Evolutionary conservation across 2,329 filamentous ascomycete genomes (phyloP).

Genomic region (Aureobasidium sp.): DNA sequence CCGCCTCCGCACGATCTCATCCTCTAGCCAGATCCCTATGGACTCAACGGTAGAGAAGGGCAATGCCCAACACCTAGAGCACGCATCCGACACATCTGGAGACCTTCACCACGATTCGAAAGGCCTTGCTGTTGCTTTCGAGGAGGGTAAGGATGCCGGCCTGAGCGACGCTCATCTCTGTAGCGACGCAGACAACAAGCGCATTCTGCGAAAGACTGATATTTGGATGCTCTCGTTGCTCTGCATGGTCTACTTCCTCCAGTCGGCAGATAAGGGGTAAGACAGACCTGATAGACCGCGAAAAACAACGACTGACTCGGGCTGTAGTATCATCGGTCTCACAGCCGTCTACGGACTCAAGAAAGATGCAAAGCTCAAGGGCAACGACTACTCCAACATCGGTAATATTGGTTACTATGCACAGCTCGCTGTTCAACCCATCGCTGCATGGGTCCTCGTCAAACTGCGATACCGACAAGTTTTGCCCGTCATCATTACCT

Average conservation of each 20-base stretch:
- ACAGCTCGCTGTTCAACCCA: constrained; percentile 15
- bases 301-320: neutral
- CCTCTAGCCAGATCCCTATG: neutral
- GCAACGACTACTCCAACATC: constrained; percentile 18
- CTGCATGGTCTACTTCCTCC: constrained; percentile 17
- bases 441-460: constrained; percentile 15
- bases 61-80: constrained; percentile 3
- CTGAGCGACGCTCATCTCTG: constrained; percentile 14
- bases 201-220: constrained; percentile 16
- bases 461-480: constrained; percentile 16
- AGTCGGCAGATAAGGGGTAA: constrained; percentile 15
- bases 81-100: constrained; percentile 3
- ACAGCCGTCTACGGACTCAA: constrained; percentile 19
- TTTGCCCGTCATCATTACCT: constrained; percentile 16
- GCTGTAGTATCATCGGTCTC: constrained; percentile 13
- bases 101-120: neutral
- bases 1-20: neutral
- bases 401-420: constrained; percentile 18
- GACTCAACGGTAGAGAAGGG: constrained; percentile 11
- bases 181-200: constrained; percentile 15
- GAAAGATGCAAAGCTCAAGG: constrained; percentile 17
- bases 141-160: constrained; percentile 13
- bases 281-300: neutral
- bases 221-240: constrained; percentile 16
- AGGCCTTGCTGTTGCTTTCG: constrained; percentile 13